A percentile compares a stretch with the other conserved stretches of the same genome.
These are phyloP conservation scores for Musa troglodytarum DNA, from an alignment of 176 grass and related monocot species.

Conservation along the genomic window DNA sequence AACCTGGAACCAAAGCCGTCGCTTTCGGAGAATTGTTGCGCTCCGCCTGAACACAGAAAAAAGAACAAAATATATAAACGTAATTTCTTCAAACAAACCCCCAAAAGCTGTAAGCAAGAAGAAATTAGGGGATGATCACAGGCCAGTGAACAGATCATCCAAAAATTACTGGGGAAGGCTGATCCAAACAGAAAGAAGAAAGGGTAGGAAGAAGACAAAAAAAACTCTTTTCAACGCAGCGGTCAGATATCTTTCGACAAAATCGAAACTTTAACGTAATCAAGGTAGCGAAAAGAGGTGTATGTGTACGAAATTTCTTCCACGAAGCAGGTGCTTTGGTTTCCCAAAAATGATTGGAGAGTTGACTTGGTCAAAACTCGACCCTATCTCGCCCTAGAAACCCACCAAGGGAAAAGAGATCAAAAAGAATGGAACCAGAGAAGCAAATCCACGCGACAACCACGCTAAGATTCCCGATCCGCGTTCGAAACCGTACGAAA, in stretches of 20 bases:
- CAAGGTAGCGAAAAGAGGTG: background rate
- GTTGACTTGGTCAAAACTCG: conserved; percentile 35
- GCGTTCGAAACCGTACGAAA: conserved; percentile 1
- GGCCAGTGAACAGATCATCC: conserved; percentile 2
- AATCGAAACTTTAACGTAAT: conserved; percentile 2
- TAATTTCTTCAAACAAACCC: background rate
- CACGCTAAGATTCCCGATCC: conserved; percentile 23
- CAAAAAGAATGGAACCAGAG: conserved; percentile 8
- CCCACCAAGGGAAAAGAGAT: conserved; percentile 6
- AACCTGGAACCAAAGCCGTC: conserved; percentile 35
- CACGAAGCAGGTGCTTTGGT: conserved; percentile 4
- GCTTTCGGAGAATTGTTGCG: conserved; percentile 21
- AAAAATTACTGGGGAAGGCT: conserved; percentile 7
- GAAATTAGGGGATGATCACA: background rate
- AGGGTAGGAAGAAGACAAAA: conserved; percentile 12
- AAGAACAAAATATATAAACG: background rate
- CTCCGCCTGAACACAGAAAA: conserved; percentile 28
- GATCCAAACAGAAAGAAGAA: conserved; percentile 8
- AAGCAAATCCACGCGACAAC: conserved; percentile 5
- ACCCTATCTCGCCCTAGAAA: background rate
- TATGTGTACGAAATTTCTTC: conserved; percentile 11
- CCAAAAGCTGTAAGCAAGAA: conserved; percentile 1
- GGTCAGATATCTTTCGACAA: background rate
- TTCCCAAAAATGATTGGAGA: conserved; percentile 21
- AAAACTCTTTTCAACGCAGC: conserved; percentile 4